These are phyloP conservation scores for Lodderomyces metapsilosis DNA, from an alignment of 1,139 yeast genomes.

Conservation along the genomic window DNA sequence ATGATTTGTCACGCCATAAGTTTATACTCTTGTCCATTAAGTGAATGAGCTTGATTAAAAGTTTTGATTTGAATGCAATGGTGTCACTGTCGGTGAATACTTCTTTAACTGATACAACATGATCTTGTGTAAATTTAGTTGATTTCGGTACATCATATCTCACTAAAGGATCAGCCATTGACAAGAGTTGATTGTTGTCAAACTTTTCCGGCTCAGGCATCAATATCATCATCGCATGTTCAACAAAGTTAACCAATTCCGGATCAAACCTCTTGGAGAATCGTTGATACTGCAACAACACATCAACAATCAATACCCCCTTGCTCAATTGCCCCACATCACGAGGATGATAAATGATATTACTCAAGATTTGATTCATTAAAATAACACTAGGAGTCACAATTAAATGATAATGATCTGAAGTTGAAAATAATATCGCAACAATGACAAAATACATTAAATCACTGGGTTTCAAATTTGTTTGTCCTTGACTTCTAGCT, in stretches of 20 bases:
- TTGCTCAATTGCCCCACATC: conserved; percentile 29
- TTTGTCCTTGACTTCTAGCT: conserved; percentile 33
- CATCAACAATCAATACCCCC: conserved; percentile 63
- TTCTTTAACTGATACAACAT: conserved; percentile 18
- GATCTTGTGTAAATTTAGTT: conserved; percentile 9
- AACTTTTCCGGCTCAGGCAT: conserved; percentile 40
- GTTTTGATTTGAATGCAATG: conserved; percentile 25
- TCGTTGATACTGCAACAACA: conserved; percentile 70
- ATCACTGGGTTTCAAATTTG: conserved; percentile 46
- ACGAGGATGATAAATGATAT: conserved; percentile 35
- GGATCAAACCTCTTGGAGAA: conserved; percentile 80
- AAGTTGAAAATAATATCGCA: conserved; percentile 83
- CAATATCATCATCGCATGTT: conserved; percentile 48
- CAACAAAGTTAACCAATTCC: conserved; percentile 64
- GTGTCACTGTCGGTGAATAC: conserved; percentile 19
- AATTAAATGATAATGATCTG: conserved; percentile 91
- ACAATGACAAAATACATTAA: conserved; percentile 65
- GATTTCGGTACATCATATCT: conserved; percentile 13
- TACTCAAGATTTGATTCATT: conserved; percentile 63
- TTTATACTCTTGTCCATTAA: conserved; percentile 30
- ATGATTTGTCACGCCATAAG: conserved; percentile 65
- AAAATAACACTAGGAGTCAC: conserved; percentile 80
- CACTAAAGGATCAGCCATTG: conserved; percentile 18
- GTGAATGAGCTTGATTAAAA: conserved; percentile 27
- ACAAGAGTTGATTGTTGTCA: background rate